phyloP scores from a whole-genome alignment of 805 yeast species.

The Zygotorulaspora sp. region DNA sequence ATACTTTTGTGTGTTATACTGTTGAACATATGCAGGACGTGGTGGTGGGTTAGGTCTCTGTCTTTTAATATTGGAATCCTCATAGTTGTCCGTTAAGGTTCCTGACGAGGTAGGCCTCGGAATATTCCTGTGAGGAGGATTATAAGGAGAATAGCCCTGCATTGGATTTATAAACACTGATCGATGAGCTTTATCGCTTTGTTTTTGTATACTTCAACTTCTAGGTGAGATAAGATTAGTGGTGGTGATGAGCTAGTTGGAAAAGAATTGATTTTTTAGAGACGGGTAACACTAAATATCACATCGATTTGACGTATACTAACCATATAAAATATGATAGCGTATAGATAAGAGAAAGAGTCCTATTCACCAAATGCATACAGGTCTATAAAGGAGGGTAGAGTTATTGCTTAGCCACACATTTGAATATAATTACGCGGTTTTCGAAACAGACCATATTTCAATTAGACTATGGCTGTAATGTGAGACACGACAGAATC shows the following conservation, averaged over 20 bases:
- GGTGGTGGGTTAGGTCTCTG: slow-evolving; percentile 5
- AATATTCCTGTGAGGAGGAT: slow-evolving; percentile 9
- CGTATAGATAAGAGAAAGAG: no score
- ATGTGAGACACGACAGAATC: slow-evolving; percentile 25
- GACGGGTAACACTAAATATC: slow-evolving; percentile 1
- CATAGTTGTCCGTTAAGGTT: slow-evolving; percentile 12
- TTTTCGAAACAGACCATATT: no score
- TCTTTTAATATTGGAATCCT: slow-evolving; percentile 9
- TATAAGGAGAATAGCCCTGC: slow-evolving; percentile 8
- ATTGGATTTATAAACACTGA: slow-evolving; percentile 2
- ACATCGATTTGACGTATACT: no score
- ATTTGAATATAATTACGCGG: no score
- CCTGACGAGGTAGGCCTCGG: slow-evolving; percentile 32
- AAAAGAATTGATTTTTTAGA: background rate
- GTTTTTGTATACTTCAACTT: no score
- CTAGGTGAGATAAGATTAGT: no score
- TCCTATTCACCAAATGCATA: no score
- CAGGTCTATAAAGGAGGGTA: no score
- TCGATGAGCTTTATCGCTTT: no score
- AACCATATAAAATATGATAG: no score
- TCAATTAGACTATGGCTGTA: slow-evolving; percentile 17
- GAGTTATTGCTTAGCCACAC: no score
- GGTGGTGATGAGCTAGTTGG: background rate
- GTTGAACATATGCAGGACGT: background rate
- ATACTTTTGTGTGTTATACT: background rate